phyloP scores from a whole-genome alignment of 352 stramenopile species.

The Phytophthora sojae region DNA sequence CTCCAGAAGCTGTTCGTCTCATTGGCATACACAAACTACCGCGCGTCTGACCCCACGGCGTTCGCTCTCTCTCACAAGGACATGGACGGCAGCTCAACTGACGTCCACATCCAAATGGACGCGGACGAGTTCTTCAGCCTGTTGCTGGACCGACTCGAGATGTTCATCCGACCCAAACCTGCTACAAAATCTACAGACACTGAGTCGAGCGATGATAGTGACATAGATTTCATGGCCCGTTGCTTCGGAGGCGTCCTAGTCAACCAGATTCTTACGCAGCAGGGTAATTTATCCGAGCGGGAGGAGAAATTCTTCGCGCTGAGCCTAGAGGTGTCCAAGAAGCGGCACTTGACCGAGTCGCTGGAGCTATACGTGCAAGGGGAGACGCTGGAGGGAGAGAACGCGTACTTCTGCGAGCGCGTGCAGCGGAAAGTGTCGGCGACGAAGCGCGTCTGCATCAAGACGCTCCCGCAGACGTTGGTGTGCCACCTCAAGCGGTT shows the following conservation, averaged over 20 bases:
- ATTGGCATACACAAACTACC: constrained; percentile 52
- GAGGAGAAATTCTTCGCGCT: constrained; percentile 89
- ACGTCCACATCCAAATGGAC: constrained; percentile 84
- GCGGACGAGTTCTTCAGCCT: constrained; percentile 86
- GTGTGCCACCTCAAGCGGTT: constrained; percentile 90
- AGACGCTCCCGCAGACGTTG: constrained; percentile 76
- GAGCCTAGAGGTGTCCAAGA: constrained; percentile 83
- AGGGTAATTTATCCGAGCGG: constrained; percentile 79
- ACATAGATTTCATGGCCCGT: constrained; percentile 51
- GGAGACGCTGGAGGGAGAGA: constrained; percentile 79
- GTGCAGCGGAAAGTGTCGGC: constrained; percentile 75
- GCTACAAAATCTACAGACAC: background rate
- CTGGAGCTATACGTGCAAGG: constrained; percentile 77
- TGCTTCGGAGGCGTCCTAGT: constrained; percentile 84
- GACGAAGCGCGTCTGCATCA: constrained; percentile 87
- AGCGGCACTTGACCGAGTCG: constrained; percentile 66
- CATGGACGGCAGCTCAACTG: constrained; percentile 75
- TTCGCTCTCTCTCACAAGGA: constrained; percentile 79
- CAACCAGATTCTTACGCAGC: constrained; percentile 85
- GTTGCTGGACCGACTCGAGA: constrained; percentile 83
- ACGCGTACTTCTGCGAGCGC: constrained; percentile 82
- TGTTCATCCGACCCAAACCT: constrained; percentile 39
- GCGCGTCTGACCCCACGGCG: constrained; percentile 61
- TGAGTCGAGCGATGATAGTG: constrained; percentile 2
- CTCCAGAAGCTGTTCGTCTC: constrained; percentile 78